Evolutionary conservation across 2,329 filamentous ascomycete species (phyloP), one percentile per base, ranked within the genome.

Genomic region (Nemania abortiva): DNA sequence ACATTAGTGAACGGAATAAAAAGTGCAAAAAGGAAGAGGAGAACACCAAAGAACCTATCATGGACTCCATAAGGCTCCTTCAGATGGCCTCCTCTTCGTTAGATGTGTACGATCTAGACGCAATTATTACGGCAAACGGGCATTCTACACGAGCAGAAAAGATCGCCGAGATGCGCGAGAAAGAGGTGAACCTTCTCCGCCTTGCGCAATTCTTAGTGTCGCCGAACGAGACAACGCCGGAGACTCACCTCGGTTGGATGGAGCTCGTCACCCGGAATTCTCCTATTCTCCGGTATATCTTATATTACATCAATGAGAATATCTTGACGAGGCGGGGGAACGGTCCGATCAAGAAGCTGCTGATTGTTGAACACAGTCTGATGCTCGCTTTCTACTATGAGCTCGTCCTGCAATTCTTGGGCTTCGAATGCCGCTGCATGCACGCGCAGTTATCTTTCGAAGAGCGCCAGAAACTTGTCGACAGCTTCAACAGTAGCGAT

Each of bases 371-470:
- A 50, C 57, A 72, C 5, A 74, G 67, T 7, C 65, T 70, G 0
- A 74, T 77, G n/a, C 18, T 78, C 1, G 76, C 77, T 6, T 78
- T 74, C n/a, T 78, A 75, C 64, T 77, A 77, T 63, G 77, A 78
- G 52, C 65, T 76, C 2, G 74, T 76, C 1, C 24, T 78, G 15
- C 74, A 77, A 24, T 74, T 79, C 47, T 65, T 78, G 6, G 74
- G 76, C 1, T 68, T 79, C 34, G 68, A 77, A 18, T 77, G 75
- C 52, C 73, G 72, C 0, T 72, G 70, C 15, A 63, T 79, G 22
- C 76, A 79, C 42, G 65, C 76, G 0, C 71, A 70, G 0, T 37
- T 79, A 18, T 61, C 65, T 6, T 27, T 61, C 0, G 70, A 74
- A 0, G 69, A 75, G 31, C 70, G 77, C 13, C 73, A 74, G 54